Evolutionary conservation across 306 rosid genomes (phyloP).

Genomic region (Cucurbita ficifolia): DNA sequence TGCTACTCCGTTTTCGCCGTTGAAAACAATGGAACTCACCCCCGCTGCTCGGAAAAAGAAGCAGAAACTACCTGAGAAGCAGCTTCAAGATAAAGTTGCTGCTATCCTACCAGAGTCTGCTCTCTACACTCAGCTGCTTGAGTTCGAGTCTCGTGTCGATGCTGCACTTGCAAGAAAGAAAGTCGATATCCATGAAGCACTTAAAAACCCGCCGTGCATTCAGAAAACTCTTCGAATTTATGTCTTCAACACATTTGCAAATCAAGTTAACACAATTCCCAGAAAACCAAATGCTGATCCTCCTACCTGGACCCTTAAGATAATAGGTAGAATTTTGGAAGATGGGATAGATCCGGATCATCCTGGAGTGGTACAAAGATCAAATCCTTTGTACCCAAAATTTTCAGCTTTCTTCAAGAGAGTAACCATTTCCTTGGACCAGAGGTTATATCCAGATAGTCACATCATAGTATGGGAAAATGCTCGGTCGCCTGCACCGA

Average conservation of each 20-base stretch:
- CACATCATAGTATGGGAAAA: constrained; percentile 78
- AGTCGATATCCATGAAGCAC: constrained; percentile 93
- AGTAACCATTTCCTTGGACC: constrained; percentile 84
- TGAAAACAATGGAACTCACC: constrained; percentile 68
- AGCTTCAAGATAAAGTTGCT: constrained; percentile 78
- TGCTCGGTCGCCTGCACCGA: constrained; percentile 69
- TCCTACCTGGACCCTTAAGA: constrained; percentile 91
- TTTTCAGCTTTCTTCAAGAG: constrained; percentile 88
- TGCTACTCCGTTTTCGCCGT: constrained; percentile 35
- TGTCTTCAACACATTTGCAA: constrained; percentile 80
- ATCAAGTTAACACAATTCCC: constrained; percentile 68
- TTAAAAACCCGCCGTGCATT: constrained; percentile 64
- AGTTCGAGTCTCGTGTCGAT: constrained; percentile 89
- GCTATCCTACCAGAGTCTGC: constrained; percentile 82
- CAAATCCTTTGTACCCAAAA: constrained; percentile 70
- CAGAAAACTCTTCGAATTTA: constrained; percentile 93
- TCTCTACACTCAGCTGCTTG: constrained; percentile 88
- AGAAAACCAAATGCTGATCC: constrained; percentile 79
- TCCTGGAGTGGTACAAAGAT: constrained; percentile 68
- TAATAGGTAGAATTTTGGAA: constrained; percentile 91
- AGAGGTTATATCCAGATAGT: constrained; percentile 80
- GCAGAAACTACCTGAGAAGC: constrained; percentile 94
- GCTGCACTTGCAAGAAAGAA: constrained; percentile 86
- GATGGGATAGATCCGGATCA: constrained; percentile 98
- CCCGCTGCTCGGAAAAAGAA: constrained; percentile 75